phyloP scores from a whole-genome alignment of 2,329 filamentous ascomycete genomes.

The Rutstroemia sydowiana region DNA sequence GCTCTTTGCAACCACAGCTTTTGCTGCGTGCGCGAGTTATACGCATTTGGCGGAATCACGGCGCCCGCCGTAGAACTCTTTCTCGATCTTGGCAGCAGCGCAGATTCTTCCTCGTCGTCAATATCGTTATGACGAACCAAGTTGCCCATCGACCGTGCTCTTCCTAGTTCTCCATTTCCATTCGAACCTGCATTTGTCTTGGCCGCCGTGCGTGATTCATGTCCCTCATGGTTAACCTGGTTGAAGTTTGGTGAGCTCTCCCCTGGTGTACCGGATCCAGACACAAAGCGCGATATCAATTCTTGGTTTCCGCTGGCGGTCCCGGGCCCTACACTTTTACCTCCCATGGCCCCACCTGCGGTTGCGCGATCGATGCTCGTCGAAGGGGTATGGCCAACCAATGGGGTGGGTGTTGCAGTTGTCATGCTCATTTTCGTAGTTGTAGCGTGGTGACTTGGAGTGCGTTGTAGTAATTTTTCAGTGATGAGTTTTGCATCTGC shows the following conservation, averaged over 20 bases:
- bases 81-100: slow-evolving; percentile 37
- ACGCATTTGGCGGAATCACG: slow-evolving; percentile 16
- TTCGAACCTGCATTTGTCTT: background rate
- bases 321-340: slow-evolving; percentile 18
- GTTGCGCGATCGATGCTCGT: slow-evolving; percentile 23
- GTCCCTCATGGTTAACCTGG: slow-evolving; percentile 32
- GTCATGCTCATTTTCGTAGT: slow-evolving; percentile 51
- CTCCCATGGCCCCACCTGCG: background rate
- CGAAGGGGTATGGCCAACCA: slow-evolving; percentile 27
- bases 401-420: slow-evolving; percentile 36
- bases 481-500: slow-evolving; percentile 60
- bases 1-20: slow-evolving; percentile 69
- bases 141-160: slow-evolving; percentile 8
- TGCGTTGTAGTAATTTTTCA: slow-evolving; percentile 58
- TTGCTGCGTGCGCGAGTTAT: slow-evolving; percentile 59
- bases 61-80: slow-evolving; percentile 25
- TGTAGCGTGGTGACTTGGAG: slow-evolving; percentile 52
- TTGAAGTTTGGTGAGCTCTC: slow-evolving; percentile 41
- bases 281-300: slow-evolving; percentile 54
- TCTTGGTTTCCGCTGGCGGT: slow-evolving; percentile 29
- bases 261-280: slow-evolving; percentile 41
- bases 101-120: slow-evolving; percentile 35
- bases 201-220: background rate
- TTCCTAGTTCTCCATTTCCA: slow-evolving; percentile 4
- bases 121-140: slow-evolving; percentile 12